Evolutionary conservation across 257 asterid genomes (phyloP).

Genomic region (Scutellaria galericulata): DNA sequence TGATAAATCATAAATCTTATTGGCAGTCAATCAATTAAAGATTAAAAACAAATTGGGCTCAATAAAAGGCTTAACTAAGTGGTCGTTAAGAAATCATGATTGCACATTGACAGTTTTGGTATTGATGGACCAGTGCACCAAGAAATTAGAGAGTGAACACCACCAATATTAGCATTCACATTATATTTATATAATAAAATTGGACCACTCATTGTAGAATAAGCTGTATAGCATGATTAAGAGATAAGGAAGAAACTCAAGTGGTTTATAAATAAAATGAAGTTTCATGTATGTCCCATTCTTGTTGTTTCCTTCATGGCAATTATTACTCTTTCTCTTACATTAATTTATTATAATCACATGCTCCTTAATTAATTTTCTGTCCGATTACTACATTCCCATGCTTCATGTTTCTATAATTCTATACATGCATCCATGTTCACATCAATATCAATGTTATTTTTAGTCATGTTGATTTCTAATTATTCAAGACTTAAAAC

Average conservation of each 20-base stretch:
- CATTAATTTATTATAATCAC: neutral
- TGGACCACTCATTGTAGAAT: no score
- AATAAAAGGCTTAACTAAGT: conserved; percentile 12
- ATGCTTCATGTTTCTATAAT: no score
- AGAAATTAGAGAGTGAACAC: conserved; percentile 15
- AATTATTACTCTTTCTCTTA: no score
- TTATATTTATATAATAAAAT: neutral
- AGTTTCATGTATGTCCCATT: neutral
- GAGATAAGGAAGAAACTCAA: conserved; percentile 13
- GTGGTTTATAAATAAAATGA: conserved; percentile 19
- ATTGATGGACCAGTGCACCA: conserved; percentile 33
- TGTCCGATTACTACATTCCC: neutral
- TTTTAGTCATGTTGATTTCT: neutral
- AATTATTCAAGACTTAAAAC: no score
- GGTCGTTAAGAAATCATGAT: conserved; percentile 31
- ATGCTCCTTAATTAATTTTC: neutral
- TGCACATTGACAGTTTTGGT: conserved; percentile 31
- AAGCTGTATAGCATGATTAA: conserved; percentile 25
- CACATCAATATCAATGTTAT: neutral
- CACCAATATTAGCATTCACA: conserved; percentile 29
- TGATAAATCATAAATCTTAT: neutral
- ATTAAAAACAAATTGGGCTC: conserved; percentile 18
- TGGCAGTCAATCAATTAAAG: neutral
- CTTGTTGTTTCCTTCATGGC: no score
- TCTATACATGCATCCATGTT: neutral